phyloP scores from a whole-genome alignment of 352 stramenopile genomes.

The Pythium vanterpoolii region DNA sequence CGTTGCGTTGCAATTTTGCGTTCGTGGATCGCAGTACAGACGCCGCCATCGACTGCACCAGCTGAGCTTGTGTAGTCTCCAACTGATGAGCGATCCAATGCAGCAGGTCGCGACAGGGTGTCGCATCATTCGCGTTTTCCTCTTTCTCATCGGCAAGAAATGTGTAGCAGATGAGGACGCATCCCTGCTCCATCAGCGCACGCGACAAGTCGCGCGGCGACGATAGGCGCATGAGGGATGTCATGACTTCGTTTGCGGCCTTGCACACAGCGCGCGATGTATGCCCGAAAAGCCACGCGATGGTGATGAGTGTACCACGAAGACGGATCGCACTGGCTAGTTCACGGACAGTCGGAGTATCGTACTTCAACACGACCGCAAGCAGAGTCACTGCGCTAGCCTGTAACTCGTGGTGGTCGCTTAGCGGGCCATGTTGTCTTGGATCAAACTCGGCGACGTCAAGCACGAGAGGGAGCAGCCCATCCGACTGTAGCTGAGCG shows the following conservation, averaged over 20 bases:
- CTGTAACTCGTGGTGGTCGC: background rate
- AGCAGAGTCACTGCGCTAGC: background rate
- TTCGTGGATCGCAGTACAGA: conserved; percentile 37
- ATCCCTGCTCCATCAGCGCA: conserved; percentile 46
- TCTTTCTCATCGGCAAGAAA: conserved; percentile 3
- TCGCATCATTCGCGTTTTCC: background rate
- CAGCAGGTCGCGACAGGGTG: background rate
- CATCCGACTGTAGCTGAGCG: background rate
- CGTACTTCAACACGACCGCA: conserved; percentile 13
- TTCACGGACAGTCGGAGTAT: conserved; percentile 3
- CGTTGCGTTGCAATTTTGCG: conserved; percentile 36
- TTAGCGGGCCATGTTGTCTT: background rate
- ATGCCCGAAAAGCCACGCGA: conserved; percentile 41
- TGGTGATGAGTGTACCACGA: conserved; percentile 34
- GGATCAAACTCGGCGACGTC: background rate
- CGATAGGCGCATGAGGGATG: conserved; percentile 22
- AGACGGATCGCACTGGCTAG: conserved; percentile 31
- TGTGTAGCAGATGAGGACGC: conserved; percentile 33
- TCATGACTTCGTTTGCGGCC: conserved; percentile 21
- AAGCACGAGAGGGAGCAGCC: conserved; percentile 1
- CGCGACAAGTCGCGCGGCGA: conserved; percentile 31
- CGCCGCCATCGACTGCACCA: conserved; percentile 25
- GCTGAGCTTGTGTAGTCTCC: conserved; percentile 16
- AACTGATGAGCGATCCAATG: conserved; percentile 31
- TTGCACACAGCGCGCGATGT: conserved; percentile 12